Conservation (phyloP, 495 filamentous ascomycete genomes). For the Neurospora sp. region DNA sequence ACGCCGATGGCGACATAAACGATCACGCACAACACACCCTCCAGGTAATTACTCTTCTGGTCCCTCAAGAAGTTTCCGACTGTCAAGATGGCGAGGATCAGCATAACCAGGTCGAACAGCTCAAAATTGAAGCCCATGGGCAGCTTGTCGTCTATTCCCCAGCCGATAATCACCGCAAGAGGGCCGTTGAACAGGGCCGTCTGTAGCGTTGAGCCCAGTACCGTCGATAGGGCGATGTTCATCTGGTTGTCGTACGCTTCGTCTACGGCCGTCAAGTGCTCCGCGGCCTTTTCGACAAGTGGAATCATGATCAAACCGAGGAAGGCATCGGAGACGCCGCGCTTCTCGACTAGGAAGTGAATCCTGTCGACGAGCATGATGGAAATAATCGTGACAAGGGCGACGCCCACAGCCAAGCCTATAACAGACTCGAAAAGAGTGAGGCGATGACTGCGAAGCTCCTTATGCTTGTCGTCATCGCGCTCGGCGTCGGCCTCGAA, state of each 20-base stretch:
- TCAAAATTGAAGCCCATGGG: constrained; percentile 78
- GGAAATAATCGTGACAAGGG: constrained; percentile 70
- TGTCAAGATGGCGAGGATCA: constrained; percentile 81
- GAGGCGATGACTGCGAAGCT: constrained; percentile 57
- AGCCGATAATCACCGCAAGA: constrained; percentile 73
- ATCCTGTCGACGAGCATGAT: constrained; percentile 78
- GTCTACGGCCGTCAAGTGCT: constrained; percentile 83
- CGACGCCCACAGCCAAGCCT: constrained; percentile 55
- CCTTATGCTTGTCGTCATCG: constrained; percentile 58
- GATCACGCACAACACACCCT: constrained; percentile 66
- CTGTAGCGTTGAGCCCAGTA: constrained; percentile 80
- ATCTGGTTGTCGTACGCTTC: constrained; percentile 82
- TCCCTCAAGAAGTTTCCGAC: constrained; percentile 75
- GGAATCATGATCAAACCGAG: constrained; percentile 72
- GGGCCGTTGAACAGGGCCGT: constrained; percentile 86
- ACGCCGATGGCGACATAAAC: constrained; percentile 57
- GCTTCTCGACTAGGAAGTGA: constrained; percentile 53
- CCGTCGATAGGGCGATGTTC: constrained; percentile 88
- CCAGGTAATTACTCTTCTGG: constrained; percentile 71
- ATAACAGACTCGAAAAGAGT: constrained; percentile 68
- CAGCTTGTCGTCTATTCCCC: constrained; percentile 50
- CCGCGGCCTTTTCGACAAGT: constrained; percentile 82
- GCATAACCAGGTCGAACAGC: constrained; percentile 74
- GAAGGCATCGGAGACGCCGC: constrained; percentile 64
- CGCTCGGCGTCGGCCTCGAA: constrained; percentile 62